phyloP scores from a whole-genome alignment of 345 rosid genomes.

The Eucalyptus virginea region DNA sequence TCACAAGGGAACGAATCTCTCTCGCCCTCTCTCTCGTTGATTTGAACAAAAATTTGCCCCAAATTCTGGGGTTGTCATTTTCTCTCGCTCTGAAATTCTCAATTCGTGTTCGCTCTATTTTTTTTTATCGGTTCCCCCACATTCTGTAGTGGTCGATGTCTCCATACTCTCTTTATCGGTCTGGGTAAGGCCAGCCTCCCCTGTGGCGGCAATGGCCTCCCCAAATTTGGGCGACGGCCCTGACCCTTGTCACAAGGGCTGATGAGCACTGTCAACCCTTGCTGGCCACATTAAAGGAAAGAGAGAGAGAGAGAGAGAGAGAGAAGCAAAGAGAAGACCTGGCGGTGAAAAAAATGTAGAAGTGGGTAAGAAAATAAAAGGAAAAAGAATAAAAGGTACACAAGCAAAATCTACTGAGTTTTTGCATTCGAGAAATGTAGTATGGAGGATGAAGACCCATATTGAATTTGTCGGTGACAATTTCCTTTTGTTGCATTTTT shows the following conservation, averaged over 20 bases:
- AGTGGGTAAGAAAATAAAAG: neutral
- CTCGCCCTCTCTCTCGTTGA: neutral
- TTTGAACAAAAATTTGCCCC: neutral
- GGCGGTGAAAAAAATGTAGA: neutral
- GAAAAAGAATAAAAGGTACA: neutral
- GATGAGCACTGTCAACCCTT: too few species aligned
- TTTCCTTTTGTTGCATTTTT: neutral
- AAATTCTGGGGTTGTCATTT: neutral
- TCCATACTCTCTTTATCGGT: neutral
- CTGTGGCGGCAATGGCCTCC: too few species aligned
- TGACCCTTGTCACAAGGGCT: rapidly evolving
- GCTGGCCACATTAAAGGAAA: too few species aligned
- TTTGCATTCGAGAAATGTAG: conserved; percentile 36
- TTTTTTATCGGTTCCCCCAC: neutral
- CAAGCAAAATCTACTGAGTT: conserved; percentile 2
- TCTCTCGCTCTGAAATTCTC: neutral
- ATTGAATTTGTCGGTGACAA: conserved; percentile 18
- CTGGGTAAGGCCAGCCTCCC: neutral
- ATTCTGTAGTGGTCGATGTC: neutral
- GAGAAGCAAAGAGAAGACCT: neutral
- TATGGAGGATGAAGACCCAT: conserved; percentile 19
- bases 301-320: too few species aligned
- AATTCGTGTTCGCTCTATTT: neutral
- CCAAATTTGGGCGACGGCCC: rapidly evolving
- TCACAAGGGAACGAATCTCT: neutral